phyloP scores from a whole-genome alignment of 257 asterid genomes.

The Phtheirospermum japonicum region DNA sequence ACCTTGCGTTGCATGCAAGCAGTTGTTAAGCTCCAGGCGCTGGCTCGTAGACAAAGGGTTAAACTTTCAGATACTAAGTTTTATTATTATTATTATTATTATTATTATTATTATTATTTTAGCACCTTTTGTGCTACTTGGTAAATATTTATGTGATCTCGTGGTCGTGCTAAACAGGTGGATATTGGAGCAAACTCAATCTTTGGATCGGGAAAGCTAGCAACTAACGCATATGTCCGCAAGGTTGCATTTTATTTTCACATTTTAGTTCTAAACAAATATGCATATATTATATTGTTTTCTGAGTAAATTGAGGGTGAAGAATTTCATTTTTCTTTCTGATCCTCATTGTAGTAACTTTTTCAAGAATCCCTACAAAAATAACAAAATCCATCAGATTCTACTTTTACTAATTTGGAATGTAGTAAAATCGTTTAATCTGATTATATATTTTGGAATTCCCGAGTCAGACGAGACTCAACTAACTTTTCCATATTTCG shows the following conservation, averaged over 20 bases:
- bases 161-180: conserved; percentile 36
- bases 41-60: conserved; percentile 70
- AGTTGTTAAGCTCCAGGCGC: conserved; percentile 71
- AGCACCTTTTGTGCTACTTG: neutral
- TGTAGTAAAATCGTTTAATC: too few species aligned
- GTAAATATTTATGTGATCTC: neutral
- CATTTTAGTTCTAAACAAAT: conserved; percentile 3
- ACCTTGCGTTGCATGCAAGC: conserved; percentile 78
- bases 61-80: conserved; percentile 37
- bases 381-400: too few species aligned
- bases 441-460: too few species aligned
- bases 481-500: neutral
- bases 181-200: conserved; percentile 33
- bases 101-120: neutral
- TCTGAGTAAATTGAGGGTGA: too few species aligned
- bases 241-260: conserved; percentile 51
- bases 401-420: too few species aligned
- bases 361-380: too few species aligned
- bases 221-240: conserved; percentile 49
- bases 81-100: too few species aligned
- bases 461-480: neutral
- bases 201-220: conserved; percentile 44
- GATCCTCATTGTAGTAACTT: too few species aligned
- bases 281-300: neutral
- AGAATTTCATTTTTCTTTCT: too few species aligned